These are phyloP conservation scores for Pestalotiopsis fici DNA, from an alignment of 2,329 filamentous ascomycete genomes.

Conservation along the genomic window DNA sequence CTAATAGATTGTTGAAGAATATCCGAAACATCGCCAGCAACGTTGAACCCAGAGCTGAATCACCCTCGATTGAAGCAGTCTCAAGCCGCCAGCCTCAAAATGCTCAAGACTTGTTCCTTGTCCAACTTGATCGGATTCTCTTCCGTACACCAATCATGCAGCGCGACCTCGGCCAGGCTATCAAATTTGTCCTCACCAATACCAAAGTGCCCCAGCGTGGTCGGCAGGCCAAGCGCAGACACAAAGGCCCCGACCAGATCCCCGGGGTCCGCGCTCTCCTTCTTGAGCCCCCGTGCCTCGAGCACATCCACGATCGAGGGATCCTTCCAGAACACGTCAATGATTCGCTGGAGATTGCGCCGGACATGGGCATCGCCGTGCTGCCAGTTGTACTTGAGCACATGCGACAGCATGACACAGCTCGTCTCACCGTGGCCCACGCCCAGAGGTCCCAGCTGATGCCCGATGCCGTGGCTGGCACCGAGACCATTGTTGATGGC, in stretches of 20 bases:
- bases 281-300: not conserved
- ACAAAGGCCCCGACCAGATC: constrained; percentile 14
- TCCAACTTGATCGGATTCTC: constrained; percentile 18
- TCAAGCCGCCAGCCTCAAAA: constrained; percentile 16
- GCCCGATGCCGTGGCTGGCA: constrained; percentile 22
- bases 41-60: no score
- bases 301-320: constrained; percentile 13
- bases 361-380: constrained; percentile 13
- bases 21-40: no score
- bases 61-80: not conserved
- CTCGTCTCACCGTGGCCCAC: constrained; percentile 23
- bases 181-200: constrained; percentile 20
- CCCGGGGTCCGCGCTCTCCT: constrained; percentile 13
- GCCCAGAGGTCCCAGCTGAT: constrained; percentile 21
- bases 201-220: constrained; percentile 15
- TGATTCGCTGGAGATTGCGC: constrained; percentile 5
- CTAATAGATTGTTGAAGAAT: no score
- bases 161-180: constrained; percentile 15
- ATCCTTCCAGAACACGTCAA: constrained; percentile 9
- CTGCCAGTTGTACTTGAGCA: constrained; percentile 17
- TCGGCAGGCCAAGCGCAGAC: constrained; percentile 16
- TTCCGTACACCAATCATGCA: constrained; percentile 14
- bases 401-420: constrained; percentile 19
- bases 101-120: constrained; percentile 20
- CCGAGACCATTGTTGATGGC: constrained; percentile 13